phyloP scores from a whole-genome alignment of 2,329 filamentous ascomycete genomes.

The Alternaria alternata region DNA sequence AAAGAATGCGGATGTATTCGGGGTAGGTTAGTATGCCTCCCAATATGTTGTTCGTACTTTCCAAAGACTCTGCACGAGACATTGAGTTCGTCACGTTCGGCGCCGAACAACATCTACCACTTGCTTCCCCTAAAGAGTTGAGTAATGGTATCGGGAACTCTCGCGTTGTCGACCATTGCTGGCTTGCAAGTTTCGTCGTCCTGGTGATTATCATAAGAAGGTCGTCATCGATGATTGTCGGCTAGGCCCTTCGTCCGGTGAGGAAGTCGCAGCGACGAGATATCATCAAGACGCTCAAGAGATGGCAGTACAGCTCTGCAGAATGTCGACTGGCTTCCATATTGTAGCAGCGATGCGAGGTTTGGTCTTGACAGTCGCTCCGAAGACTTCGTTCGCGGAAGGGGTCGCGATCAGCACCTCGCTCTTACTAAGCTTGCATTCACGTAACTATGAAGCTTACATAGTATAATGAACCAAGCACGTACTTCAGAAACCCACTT shows the following conservation, averaged over 20 bases:
- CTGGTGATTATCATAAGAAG: constrained; percentile 55
- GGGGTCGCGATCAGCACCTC: not conserved
- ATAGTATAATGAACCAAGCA: not conserved
- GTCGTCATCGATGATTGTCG: constrained; percentile 49
- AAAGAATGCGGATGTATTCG: not conserved
- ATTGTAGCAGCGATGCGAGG: constrained; percentile 41
- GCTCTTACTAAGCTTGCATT: not conserved
- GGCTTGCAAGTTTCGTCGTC: constrained; percentile 50
- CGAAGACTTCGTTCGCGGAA: not conserved
- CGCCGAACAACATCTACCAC: too few relatives aligned
- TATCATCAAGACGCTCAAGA: constrained; percentile 50
- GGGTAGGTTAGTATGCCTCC: not conserved
- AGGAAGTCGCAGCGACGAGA: constrained; percentile 46
- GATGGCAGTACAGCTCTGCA: constrained; percentile 55
- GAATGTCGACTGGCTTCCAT: constrained; percentile 52
- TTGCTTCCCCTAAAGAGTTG: too few relatives aligned
- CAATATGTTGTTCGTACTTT: too few relatives aligned
- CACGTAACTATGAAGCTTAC: not conserved
- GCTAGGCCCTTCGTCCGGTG: constrained; percentile 43
- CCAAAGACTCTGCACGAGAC: too few relatives aligned
- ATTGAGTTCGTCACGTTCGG: too few relatives aligned
- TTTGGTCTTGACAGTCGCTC: not conserved
- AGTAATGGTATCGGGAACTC: constrained; percentile 38
- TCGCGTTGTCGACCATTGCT: constrained; percentile 52
- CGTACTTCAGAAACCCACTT: not conserved